These are phyloP conservation scores for Xylaria bambusicola DNA, from an alignment of 495 filamentous ascomycete species.

Conservation along the genomic window DNA sequence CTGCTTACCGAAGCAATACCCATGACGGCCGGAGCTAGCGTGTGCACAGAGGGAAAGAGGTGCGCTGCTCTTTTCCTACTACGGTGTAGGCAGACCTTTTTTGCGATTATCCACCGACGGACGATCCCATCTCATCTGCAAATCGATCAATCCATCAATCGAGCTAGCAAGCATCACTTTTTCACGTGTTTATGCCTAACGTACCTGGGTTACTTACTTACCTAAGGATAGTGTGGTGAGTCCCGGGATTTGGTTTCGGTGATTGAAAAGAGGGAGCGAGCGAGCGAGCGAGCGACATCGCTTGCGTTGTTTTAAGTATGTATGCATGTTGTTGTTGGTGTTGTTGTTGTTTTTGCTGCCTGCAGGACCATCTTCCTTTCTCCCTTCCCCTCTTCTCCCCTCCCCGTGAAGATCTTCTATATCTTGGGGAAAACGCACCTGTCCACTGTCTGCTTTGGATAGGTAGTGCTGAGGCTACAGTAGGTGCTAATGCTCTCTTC, in stretches of 20 bases:
- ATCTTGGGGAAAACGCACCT: not conserved
- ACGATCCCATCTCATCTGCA: too few species aligned
- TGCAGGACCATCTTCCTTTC: too few species aligned
- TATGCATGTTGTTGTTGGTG: not conserved
- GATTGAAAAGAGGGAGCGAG: slow-evolving; percentile 1
- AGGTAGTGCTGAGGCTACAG: not conserved
- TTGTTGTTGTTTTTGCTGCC: not conserved
- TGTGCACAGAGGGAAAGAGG: not conserved
- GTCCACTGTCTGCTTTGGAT: not conserved
- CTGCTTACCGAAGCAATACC: slow-evolving; percentile 2
- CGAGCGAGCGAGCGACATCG: slow-evolving; percentile 10
- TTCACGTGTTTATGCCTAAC: not conserved
- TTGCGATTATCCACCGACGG: too few species aligned
- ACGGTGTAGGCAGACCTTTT: too few species aligned
- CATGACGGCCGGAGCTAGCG: not conserved
- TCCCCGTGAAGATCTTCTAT: not conserved
- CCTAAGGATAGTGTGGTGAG: not conserved
- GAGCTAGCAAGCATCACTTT: too few species aligned
- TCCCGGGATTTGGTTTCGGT: slow-evolving; percentile 16
- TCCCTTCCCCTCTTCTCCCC: not conserved
- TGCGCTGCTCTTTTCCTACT: too few species aligned
- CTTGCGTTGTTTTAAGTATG: not conserved
- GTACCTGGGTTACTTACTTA: too few species aligned
- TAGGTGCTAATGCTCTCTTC: not conserved
- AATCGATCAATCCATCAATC: too few species aligned